Percentiles rank a stretch among this genome's conserved stretches.
Conservation (phyloP, 2,329 filamentous ascomycete genomes). For the Coleophoma crateriformis region DNA sequence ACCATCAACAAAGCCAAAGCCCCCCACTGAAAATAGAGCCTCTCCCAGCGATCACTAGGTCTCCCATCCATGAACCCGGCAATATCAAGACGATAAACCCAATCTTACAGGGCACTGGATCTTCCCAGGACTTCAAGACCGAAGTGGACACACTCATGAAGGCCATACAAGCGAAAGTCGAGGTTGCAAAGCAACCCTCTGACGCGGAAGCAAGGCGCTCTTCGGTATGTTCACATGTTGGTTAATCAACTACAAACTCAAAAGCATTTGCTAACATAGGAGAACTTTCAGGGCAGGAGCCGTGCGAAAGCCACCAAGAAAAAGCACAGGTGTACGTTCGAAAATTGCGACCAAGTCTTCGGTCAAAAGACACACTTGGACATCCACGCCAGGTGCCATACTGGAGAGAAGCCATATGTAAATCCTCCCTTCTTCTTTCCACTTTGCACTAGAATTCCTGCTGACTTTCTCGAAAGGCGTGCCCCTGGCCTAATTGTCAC, state of each 20-base stretch:
- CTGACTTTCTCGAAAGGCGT: constrained; percentile 31
- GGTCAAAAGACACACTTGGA: constrained; percentile 89
- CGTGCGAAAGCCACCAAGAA: constrained; percentile 34
- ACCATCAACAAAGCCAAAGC: constrained; percentile 24
- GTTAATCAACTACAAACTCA: constrained; percentile 1
- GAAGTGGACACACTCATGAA: constrained; percentile 86
- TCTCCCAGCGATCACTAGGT: background rate
- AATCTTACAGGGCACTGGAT: constrained; percentile 22
- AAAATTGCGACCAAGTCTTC: constrained; percentile 76
- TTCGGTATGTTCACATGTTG: constrained; percentile 14
- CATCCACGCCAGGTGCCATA: constrained; percentile 84
- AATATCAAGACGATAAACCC: background rate
- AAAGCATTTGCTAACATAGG: constrained; percentile 17
- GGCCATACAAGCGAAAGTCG: constrained; percentile 68
- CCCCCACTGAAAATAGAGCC: constrained; percentile 27
- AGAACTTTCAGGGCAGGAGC: constrained; percentile 13
- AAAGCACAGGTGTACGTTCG: constrained; percentile 67
- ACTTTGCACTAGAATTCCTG: too few species aligned
- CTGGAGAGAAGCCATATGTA: constrained; percentile 85
- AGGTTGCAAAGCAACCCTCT: constrained; percentile 27
- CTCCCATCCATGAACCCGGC: background rate
- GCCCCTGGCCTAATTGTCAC: constrained; percentile 67
- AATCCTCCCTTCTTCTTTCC: constrained; percentile 30
- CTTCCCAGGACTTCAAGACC: constrained; percentile 60
- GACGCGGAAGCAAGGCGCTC: constrained; percentile 13